Conservation (phyloP, 2,329 filamentous ascomycete species). For the Talaromyces sp. region DNA sequence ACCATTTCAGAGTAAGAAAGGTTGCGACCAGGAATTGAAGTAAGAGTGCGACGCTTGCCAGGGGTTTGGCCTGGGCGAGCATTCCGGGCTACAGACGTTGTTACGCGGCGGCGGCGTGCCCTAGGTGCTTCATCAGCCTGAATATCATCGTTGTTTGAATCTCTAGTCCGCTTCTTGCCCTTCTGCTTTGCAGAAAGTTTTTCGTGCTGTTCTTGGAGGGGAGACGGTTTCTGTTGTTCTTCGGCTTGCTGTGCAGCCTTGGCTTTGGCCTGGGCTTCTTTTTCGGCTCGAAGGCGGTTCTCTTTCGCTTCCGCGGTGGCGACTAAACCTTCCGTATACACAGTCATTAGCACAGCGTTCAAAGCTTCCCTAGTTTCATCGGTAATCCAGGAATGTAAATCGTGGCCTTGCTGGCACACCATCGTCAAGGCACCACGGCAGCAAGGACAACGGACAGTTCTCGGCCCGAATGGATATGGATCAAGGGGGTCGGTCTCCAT, state of each 20-base stretch:
- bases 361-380: neutral
- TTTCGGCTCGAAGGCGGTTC: neutral
- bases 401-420: conserved; percentile 5
- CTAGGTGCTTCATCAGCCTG: conserved; percentile 8
- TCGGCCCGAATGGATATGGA: neutral
- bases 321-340: conserved; percentile 9
- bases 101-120: conserved; percentile 5
- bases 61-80: neutral
- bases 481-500: neutral
- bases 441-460: conserved; percentile 9
- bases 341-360: conserved; percentile 7
- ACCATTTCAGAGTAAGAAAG: conserved; percentile 1
- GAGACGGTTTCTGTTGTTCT: neutral
- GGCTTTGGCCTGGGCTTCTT: neutral
- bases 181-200: conserved; percentile 3
- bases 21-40: neutral
- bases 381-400: neutral
- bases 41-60: conserved; percentile 4
- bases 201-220: neutral
- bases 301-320: neutral
- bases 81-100: neutral
- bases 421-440: conserved; percentile 2
- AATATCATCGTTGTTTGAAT: neutral
- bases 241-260: neutral
- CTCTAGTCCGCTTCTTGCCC: conserved; percentile 10